These are phyloP conservation scores for Tolypocladium pustulatum DNA, from an alignment of 2,329 filamentous ascomycete genomes.

Conservation along the genomic window DNA sequence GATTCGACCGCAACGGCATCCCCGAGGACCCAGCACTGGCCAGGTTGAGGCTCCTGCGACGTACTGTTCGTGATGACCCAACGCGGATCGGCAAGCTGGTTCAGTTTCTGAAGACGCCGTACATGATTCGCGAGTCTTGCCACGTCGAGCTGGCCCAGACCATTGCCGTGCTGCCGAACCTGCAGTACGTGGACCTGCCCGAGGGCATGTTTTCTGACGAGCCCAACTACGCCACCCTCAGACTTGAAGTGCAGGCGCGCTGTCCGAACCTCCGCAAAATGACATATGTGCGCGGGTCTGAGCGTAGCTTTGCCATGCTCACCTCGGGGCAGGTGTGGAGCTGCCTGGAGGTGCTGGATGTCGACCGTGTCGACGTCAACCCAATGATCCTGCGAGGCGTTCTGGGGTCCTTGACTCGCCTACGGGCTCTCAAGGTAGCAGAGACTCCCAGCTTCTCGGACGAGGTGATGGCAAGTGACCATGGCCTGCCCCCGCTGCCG, in stretches of 20 bases:
- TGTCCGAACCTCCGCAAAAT: constrained; percentile 83
- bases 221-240: constrained; percentile 59
- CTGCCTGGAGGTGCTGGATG: constrained; percentile 61
- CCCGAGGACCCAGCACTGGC: constrained; percentile 69
- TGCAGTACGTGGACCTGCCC: constrained; percentile 84
- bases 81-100: constrained; percentile 59
- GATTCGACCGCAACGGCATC: constrained; percentile 66
- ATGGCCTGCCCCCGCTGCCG: constrained; percentile 62
- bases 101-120: constrained; percentile 76
- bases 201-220: constrained; percentile 82
- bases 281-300: constrained; percentile 70
- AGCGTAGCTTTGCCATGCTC: constrained; percentile 64
- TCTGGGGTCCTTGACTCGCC: constrained; percentile 52
- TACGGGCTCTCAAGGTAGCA: constrained; percentile 67
- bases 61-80: constrained; percentile 70
- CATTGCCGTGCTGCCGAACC: constrained; percentile 72
- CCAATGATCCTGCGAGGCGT: constrained; percentile 60
- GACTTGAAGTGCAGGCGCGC: constrained; percentile 73
- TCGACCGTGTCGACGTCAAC: constrained; percentile 59
- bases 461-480: constrained; percentile 58
- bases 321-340: constrained; percentile 56
- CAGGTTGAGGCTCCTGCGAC: constrained; percentile 67
- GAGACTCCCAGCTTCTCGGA: constrained; percentile 64
- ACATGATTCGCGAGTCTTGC: constrained; percentile 85
- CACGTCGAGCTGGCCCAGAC: constrained; percentile 77